Evolutionary conservation across 345 rosid species (phyloP).

Genomic region (Populus deltoides): DNA sequence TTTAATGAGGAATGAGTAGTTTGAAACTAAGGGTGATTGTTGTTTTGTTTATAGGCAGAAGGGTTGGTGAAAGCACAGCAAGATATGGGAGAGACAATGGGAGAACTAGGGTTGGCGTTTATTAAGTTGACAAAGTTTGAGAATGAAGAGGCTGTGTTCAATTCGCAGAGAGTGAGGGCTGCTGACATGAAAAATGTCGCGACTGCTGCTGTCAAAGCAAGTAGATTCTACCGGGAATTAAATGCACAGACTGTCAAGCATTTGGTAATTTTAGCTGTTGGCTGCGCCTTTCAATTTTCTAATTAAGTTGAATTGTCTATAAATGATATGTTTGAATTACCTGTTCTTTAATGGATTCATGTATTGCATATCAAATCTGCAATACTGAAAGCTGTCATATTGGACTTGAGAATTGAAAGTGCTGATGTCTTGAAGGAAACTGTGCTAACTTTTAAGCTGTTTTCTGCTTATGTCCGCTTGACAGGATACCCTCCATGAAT

Average conservation of each 20-base stretch:
- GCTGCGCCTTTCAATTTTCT: neutral
- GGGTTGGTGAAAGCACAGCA: conserved; percentile 90
- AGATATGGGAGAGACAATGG: conserved; percentile 97
- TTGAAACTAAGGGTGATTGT: conserved; percentile 10
- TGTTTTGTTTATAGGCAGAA: conserved; percentile 57
- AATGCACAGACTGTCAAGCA: conserved; percentile 90
- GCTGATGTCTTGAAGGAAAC: neutral
- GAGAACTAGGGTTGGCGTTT: conserved; percentile 82
- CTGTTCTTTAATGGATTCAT: too few species aligned
- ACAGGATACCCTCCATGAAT: conserved; percentile 89
- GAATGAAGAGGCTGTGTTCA: conserved; percentile 79
- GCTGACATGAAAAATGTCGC: conserved; percentile 84
- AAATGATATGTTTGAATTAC: neutral
- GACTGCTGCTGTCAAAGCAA: conserved; percentile 95
- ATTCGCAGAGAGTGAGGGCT: conserved; percentile 71
- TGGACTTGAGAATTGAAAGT: neutral
- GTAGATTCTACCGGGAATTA: conserved; percentile 84
- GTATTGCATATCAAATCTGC: neutral
- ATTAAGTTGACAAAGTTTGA: conserved; percentile 89
- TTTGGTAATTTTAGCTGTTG: conserved; percentile 51
- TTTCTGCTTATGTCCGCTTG: conserved; percentile 4
- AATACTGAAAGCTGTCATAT: neutral
- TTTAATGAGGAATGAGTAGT: neutral
- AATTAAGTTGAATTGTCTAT: conserved; percentile 1
- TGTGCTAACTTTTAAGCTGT: neutral